phyloP scores from a whole-genome alignment of 345 rosid species.

The Laguncularia racemosa region DNA sequence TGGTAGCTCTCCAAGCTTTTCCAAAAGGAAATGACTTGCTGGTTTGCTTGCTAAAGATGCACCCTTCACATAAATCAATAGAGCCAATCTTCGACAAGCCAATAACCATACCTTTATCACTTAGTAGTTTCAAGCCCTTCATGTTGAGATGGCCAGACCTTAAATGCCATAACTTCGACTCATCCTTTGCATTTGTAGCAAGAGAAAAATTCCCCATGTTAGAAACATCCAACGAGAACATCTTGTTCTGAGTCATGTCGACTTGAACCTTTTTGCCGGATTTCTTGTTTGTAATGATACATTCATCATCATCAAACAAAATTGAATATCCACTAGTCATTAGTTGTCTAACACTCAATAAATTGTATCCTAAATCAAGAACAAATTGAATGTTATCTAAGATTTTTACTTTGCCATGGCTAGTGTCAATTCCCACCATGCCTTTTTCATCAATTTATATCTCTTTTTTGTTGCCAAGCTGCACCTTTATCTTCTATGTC shows the following conservation, averaged over 20 bases:
- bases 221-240: neutral
- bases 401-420: no score
- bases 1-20: neutral
- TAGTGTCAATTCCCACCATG: no score
- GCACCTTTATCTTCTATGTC: no score
- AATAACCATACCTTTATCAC: neutral
- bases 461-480: no score
- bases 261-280: neutral
- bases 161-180: no score
- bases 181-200: no score
- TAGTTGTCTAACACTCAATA: constrained; percentile 13
- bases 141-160: no score
- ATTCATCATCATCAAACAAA: neutral
- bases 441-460: no score
- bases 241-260: neutral
- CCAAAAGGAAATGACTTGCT: neutral
- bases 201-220: neutral
- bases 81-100: neutral
- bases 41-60: neutral
- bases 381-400: constrained; percentile 1
- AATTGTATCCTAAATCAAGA: constrained; percentile 4
- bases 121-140: neutral
- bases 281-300: constrained; percentile 3
- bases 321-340: constrained; percentile 6
- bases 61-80: neutral